phyloP scores from a whole-genome alignment of 805 yeast genomes.

The Pichia cabralensis region DNA sequence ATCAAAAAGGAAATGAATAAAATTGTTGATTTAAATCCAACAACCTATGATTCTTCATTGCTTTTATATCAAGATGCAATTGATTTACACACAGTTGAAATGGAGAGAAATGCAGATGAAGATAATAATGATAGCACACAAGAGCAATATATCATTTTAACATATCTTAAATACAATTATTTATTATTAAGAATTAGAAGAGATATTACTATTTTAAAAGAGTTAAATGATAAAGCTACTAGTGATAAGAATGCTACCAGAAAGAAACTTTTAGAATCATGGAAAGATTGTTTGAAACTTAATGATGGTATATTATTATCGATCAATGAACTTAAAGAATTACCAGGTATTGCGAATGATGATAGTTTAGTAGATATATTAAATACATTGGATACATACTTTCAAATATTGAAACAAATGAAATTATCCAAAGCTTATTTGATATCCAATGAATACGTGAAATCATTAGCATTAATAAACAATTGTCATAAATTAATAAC shows the following conservation, averaged over 20 bases:
- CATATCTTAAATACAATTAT: slow-evolving; percentile 64
- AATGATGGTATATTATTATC: slow-evolving; percentile 43
- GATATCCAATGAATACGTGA: slow-evolving; percentile 30
- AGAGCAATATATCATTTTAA: slow-evolving; percentile 61
- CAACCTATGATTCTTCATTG: slow-evolving; percentile 47
- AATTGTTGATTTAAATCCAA: slow-evolving; percentile 28
- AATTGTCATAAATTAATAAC: slow-evolving; percentile 19
- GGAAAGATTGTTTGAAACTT: slow-evolving; percentile 38
- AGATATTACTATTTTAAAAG: slow-evolving; percentile 38
- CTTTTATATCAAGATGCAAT: slow-evolving; percentile 63
- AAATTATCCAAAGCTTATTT: slow-evolving; percentile 38
- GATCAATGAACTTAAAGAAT: slow-evolving; percentile 51
- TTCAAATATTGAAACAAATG: slow-evolving; percentile 32
- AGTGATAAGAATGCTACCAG: background rate
- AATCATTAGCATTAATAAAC: slow-evolving; percentile 37
- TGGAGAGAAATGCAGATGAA: slow-evolving; percentile 39
- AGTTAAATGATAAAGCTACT: slow-evolving; percentile 24
- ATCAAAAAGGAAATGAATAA: slow-evolving; percentile 25
- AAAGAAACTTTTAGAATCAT: slow-evolving; percentile 19
- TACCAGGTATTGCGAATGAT: slow-evolving; percentile 90
- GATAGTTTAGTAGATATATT: slow-evolving; percentile 54
- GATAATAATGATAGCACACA: slow-evolving; percentile 55
- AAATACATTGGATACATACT: slow-evolving; percentile 37
- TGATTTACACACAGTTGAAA: slow-evolving; percentile 46
- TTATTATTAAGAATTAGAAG: slow-evolving; percentile 62